Base-by-base conservation (phyloP, 306 rosid species). In the Prinsepia uniflora region DNA sequence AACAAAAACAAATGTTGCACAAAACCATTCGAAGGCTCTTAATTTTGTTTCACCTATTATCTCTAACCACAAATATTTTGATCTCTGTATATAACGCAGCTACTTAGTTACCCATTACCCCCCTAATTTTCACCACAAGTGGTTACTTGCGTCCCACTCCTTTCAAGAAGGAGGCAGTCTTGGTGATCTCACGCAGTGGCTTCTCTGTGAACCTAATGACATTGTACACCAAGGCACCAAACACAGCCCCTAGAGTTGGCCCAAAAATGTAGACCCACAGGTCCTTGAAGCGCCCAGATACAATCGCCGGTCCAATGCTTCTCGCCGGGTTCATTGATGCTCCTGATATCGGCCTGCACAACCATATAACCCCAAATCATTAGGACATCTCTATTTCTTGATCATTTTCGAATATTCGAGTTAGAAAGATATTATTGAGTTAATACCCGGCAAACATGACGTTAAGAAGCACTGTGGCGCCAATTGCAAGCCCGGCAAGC, bases 271-370 rank as follows among this genome's bases (percentile, higher is more conserved):
- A 93, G n/a, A 90, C 74, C 97, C 98, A 93, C 17, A 93, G 48
- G 74, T 88, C 78, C 59, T 20, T 76, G 55, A 75, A 93, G 10
- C 84, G 50, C 5, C 24, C 12, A 9, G 67, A 84, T 3, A 86
- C 90, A 17, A 93, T 48, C 0, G 97, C 97, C 0, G 97, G 96
- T 12, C 97, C 97, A 30, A 93, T 30, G 68, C 89, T 93, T 80
- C 98, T 93, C 8, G 85, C 97, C 9, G 96, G 97, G 40, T 87
- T 94, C 98, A 94, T 84, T 2, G 98, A 94, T 65, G 95, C 99
- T 72, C 99, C 97, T n/a, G 95, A 66, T 2, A 89, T 43, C 10
- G 89, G 94, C 78, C 98, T 92, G 79, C 60, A 52, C 42, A 76
- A 45, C 17, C 1, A 60, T 36, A n/a, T 36, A 9, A 14, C 12